A percentile compares a stretch with the other conserved stretches of the same genome.
Conservation (phyloP, 306 rosid genomes). For the Prosopis cineraria region DNA sequence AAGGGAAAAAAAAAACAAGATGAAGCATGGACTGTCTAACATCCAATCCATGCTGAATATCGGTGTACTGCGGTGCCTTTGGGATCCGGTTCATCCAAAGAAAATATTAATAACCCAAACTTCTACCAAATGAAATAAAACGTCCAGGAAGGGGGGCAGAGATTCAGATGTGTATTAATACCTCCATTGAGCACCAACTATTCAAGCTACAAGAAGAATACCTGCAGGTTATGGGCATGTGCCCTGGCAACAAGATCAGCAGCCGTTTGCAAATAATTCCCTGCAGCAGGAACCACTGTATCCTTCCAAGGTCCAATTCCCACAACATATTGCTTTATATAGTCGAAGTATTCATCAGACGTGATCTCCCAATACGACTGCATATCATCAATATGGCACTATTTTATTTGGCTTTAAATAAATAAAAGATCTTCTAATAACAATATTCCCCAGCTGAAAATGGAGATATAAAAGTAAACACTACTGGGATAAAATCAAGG, state of each 20-base stretch:
- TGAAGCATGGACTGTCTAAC: too few relatives aligned
- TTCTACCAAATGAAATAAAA: too few relatives aligned
- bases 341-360: slow-evolving; percentile 57
- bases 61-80: too few relatives aligned
- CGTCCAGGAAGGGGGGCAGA: not conserved
- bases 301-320: slow-evolving; percentile 89
- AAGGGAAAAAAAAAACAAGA: too few relatives aligned
- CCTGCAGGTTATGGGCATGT: slow-evolving; percentile 67
- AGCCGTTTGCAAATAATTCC: slow-evolving; percentile 53
- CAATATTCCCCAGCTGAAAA: not conserved
- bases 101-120: too few relatives aligned
- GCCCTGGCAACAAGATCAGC: slow-evolving; percentile 69
- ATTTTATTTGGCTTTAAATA: not conserved
- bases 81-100: too few relatives aligned
- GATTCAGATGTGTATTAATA: not conserved
- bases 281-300: slow-evolving; percentile 55
- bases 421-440: not conserved
- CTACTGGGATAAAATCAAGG: not conserved
- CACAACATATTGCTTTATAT: slow-evolving; percentile 62
- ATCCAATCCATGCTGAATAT: too few relatives aligned
- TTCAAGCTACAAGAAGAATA: slow-evolving; percentile 17
- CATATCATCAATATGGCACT: slow-evolving; percentile 24
- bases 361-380: slow-evolving; percentile 78
- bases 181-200: not conserved
- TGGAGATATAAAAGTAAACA: not conserved